Base-by-base conservation (phyloP, 2,329 filamentous ascomycete species). In the Trichoderma aggressivum region DNA sequence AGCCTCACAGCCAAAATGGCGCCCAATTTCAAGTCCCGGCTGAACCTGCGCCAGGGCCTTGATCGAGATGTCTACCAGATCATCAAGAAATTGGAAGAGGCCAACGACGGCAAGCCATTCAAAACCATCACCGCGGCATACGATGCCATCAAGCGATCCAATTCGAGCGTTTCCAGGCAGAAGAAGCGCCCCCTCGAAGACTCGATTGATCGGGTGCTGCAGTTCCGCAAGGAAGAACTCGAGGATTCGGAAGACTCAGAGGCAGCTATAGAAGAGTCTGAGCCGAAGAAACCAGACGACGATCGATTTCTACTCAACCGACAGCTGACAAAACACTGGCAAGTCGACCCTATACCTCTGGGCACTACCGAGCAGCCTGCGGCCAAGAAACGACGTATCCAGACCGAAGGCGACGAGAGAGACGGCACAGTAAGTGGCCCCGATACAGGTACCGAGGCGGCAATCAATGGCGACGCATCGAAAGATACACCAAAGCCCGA, bases 101-200 rank as follows among this genome's bases (percentile, higher is more conserved):
- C 91, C 65, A 87, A 88, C 64, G 82, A 86, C 61, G 85, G 85
- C 61, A 84, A 84, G 34, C 78, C 76, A 10, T 80, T 82, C 75
- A 79, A 78, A 34, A 90, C 88, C 1, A 84, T 91, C 4, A 81
- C 86, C 3, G 81, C 84, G 2, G 87, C 97, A 1, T 97, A 96
- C 79, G 91, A 94, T 50, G 89, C 88, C 71, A 94, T 98, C 73
- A 93, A 94, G 75, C 84, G 85, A 64, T 97, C 94, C 16, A 98
- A 98, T 79, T 97, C 94, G 0, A 94, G 92, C 75, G 82, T 98
- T 26, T 93, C 92, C 73, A 86, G 96, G 26, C 90, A 92, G 75
- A 94, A 93, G 50, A 97, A 96, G 80, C 91, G 90, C 72, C 85
- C 91, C 0, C 83, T 98, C 1, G 93, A 97, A 79, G 92, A 96